Evolutionary conservation across 441 rosid genomes (phyloP).

Genomic region (Hura crepitans): DNA sequence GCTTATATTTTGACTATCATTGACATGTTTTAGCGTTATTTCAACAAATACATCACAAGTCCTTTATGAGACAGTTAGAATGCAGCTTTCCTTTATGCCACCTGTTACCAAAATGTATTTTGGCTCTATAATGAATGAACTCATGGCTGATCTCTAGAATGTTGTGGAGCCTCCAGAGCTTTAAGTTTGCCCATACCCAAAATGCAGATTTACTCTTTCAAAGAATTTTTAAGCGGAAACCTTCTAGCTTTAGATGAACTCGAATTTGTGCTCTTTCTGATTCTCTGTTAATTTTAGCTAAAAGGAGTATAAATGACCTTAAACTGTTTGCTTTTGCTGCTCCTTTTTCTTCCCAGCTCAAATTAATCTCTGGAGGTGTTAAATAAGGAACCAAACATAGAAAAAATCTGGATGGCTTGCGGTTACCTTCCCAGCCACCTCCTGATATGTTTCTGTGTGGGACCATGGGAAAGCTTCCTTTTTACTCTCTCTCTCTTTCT

Average conservation of each 20-base stretch:
- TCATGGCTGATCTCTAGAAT: not conserved
- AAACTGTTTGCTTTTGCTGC: not conserved
- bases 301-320: not conserved
- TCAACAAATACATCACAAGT: constrained; percentile 5
- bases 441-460: not conserved
- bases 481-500: too few relatives aligned
- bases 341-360: too few relatives aligned
- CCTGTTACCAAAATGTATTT: not conserved
- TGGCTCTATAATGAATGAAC: not conserved
- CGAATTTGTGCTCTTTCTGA: not conserved
- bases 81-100: constrained; percentile 1
- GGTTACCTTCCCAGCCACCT: not conserved
- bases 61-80: not conserved
- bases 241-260: not conserved
- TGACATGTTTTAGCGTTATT: not conserved
- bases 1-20: constrained; percentile 16
- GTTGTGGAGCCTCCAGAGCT: not conserved
- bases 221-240: not conserved
- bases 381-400: not conserved
- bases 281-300: not conserved
- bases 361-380: too few relatives aligned
- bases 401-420: not conserved
- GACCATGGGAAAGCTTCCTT: not conserved
- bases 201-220: not conserved
- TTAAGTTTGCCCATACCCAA: not conserved